A percentile compares a stretch with the other conserved stretches of the same genome.
These are phyloP conservation scores for Dissophora ornata DNA, from an alignment of 192 early-diverging fungal species.

Conservation along the genomic window DNA sequence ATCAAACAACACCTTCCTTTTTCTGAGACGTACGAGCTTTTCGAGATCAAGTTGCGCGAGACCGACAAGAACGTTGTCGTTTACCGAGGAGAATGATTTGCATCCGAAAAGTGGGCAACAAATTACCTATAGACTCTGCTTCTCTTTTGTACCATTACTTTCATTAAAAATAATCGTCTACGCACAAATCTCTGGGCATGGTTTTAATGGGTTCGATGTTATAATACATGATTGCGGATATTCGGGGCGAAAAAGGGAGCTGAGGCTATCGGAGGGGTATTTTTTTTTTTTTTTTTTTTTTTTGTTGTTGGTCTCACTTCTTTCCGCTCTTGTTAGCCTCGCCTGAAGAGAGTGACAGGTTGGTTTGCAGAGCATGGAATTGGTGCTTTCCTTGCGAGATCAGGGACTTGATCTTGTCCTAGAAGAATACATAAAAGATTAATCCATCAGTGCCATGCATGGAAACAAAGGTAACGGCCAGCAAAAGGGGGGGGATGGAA, in stretches of 20 bases:
- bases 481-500: background rate
- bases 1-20: slow-evolving; percentile 51
- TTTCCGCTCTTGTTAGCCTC: slow-evolving; percentile 23
- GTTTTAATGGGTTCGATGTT: no score
- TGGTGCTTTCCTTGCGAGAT: slow-evolving; percentile 54
- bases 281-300: background rate
- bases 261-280: background rate
- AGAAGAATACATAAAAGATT: no score
- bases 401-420: slow-evolving; percentile 52
- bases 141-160: slow-evolving; percentile 6
- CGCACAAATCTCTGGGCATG: no score
- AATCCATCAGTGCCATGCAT: background rate
- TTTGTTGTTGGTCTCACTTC: slow-evolving; percentile 11
- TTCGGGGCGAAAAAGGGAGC: background rate
- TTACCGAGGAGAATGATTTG: slow-evolving; percentile 71
- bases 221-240: background rate
- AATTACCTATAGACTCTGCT: background rate
- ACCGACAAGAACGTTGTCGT: slow-evolving; percentile 77
- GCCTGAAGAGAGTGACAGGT: slow-evolving; percentile 34
- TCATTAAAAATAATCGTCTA: background rate
- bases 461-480: background rate
- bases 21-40: slow-evolving; percentile 45
- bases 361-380: slow-evolving; percentile 45
- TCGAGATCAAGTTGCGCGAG: slow-evolving; percentile 74
- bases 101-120: no score